phyloP scores from a whole-genome alignment of 2,329 filamentous ascomycete species.

The Apiospora arundinis region DNA sequence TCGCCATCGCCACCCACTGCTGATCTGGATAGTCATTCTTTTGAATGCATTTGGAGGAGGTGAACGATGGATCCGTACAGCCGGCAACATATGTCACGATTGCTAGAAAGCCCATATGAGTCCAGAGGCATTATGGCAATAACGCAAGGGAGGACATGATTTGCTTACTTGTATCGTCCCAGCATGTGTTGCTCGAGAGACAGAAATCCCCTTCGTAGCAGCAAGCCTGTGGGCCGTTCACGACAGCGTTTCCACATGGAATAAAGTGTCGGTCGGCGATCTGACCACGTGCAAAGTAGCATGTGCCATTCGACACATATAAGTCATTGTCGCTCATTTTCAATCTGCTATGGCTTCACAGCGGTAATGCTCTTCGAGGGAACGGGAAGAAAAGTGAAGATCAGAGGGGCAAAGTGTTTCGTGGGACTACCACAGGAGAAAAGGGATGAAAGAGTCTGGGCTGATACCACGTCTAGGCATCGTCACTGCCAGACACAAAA shows the following conservation, averaged over 20 bases:
- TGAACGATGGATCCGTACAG: constrained; percentile 35
- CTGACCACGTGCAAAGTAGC: constrained; percentile 33
- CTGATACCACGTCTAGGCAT: not conserved
- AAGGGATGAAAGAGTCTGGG: not conserved
- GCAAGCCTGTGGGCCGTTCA: constrained; percentile 33
- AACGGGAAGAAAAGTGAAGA: not conserved
- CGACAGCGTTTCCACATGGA: constrained; percentile 33
- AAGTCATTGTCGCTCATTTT: constrained; percentile 27
- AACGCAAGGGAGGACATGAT: not conserved
- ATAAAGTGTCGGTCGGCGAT: constrained; percentile 33
- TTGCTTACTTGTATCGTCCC: constrained; percentile 34
- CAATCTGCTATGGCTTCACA: not conserved
- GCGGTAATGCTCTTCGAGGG: not conserved
- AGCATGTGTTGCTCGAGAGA: constrained; percentile 32
- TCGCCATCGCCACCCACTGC: constrained; percentile 34
- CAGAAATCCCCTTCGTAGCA: constrained; percentile 35
- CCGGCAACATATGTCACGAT: constrained; percentile 35
- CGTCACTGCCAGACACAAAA: not conserved
- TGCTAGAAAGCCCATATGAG: constrained; percentile 25
- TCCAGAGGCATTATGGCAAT: too few species aligned
- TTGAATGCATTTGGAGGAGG: constrained; percentile 32
- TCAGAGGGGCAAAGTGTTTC: too few species aligned
- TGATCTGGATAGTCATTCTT: constrained; percentile 34
- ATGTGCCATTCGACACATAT: constrained; percentile 34
- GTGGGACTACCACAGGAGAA: not conserved